These are phyloP conservation scores for Tetracladium setigerum DNA, from an alignment of 495 filamentous ascomycete species.

Conservation along the genomic window DNA sequence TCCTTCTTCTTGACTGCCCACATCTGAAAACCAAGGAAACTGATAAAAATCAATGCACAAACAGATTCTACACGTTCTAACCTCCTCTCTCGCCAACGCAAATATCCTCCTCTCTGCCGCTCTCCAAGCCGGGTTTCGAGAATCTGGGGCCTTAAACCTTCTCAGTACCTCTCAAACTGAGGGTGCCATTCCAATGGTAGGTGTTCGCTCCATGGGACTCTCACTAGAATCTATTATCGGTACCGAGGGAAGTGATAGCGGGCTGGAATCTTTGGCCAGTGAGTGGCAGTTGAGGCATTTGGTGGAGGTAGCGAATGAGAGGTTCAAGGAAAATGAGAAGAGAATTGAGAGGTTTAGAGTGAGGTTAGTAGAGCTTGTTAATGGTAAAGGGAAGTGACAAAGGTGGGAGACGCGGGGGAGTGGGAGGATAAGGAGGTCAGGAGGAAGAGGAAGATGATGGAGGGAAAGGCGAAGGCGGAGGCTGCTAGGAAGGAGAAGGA, in stretches of 20 bases:
- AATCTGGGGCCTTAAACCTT: conserved; percentile 64
- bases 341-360: conserved; percentile 55
- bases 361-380: conserved; percentile 28
- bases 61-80: conserved; percentile 83
- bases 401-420: conserved; percentile 38
- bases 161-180: conserved; percentile 9
- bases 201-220: conserved; percentile 71
- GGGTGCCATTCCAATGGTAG: conserved; percentile 59
- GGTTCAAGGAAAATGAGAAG: conserved; percentile 67
- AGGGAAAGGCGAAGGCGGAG: conserved; percentile 11
- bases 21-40: background rate
- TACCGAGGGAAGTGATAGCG: conserved; percentile 23
- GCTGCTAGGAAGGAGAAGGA: conserved; percentile 20
- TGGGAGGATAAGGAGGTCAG: conserved; percentile 23
- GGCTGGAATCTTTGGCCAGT: conserved; percentile 29
- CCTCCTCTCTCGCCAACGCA: conserved; percentile 63
- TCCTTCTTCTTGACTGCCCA: background rate
- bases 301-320: conserved; percentile 61
- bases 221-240: conserved; percentile 74
- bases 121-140: conserved; percentile 76
- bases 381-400: conserved; percentile 13
- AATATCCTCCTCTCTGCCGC: conserved; percentile 65
- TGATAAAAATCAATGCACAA: background rate
- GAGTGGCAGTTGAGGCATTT: conserved; percentile 45
- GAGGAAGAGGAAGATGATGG: conserved; percentile 36